Percentiles rank a stretch among this genome's conserved stretches.
phyloP scores from a whole-genome alignment of 1,139 yeast species.

The Waltiozyma sp. region DNA sequence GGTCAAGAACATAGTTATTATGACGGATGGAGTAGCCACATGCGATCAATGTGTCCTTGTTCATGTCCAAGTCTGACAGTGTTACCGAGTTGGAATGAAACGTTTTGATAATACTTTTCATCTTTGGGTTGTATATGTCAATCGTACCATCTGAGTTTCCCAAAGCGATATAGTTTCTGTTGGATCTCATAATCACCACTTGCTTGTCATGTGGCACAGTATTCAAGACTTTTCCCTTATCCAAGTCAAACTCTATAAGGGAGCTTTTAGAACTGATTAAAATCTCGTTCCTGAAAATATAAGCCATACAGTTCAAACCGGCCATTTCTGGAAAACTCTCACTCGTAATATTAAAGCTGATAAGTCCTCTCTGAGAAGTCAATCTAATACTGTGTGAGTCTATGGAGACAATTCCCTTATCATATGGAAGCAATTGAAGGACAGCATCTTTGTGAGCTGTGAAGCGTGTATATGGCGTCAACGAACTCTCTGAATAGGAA shows the following conservation, averaged over 20 bases:
- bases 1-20: constrained; percentile 44
- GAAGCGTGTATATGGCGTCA: constrained; percentile 38
- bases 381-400: constrained; percentile 42
- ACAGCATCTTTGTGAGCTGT: constrained; percentile 36
- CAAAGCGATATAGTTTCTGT: constrained; percentile 40
- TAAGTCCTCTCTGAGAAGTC: constrained; percentile 47
- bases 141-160: constrained; percentile 62
- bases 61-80: constrained; percentile 66
- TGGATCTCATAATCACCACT: constrained; percentile 28
- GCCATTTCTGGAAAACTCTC: constrained; percentile 22
- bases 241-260: constrained; percentile 50
- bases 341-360: constrained; percentile 28
- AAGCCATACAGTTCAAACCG: constrained; percentile 24
- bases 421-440: constrained; percentile 39
- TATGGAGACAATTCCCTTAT: constrained; percentile 48
- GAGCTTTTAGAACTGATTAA: constrained; percentile 23
- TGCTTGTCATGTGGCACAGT: constrained; percentile 30
- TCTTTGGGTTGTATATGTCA: constrained; percentile 65
- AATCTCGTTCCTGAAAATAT: constrained; percentile 27
- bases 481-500: constrained; percentile 31
- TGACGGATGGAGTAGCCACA: constrained; percentile 69
- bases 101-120: constrained; percentile 43
- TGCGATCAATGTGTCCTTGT: constrained; percentile 67
- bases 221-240: constrained; percentile 29
- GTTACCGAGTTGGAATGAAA: constrained; percentile 69